Base-by-base conservation (phyloP, 2,329 filamentous ascomycete genomes). In the Alternaria angustiovoidea region DNA sequence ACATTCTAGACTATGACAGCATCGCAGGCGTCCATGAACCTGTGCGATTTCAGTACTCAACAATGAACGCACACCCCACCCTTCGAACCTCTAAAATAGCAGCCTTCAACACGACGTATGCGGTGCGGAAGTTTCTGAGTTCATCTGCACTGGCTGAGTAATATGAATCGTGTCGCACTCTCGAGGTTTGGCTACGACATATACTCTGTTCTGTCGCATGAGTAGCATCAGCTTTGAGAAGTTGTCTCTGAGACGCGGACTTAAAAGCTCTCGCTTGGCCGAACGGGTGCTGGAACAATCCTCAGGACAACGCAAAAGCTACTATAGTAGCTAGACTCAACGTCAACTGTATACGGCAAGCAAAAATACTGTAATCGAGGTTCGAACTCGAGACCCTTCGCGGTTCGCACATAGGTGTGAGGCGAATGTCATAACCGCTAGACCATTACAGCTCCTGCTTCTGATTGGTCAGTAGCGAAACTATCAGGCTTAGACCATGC, bases 21-120 rank as follows among this genome's bases (percentile, higher is more conserved):
- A 56, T 56, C n/a, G 54, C 46, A 49, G 39, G 20, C 28, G 28
- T 42, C 43, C 60, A 56, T 70, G 64, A 32, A 61, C 63, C 54
- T 71, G 58, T 47, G 71, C 66, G 14, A 28, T 60, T 28, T 53
- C 24, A n/a, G n/a, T 24, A 26, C 5, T 36, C 46, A 38, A 49
- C 46, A 18, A 49, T n/a, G 32, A 49, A 32, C 46, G 22, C 46
- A 49, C 46, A 36, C 48, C 26, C 61, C 61, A 36, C 22, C 65
- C 54, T 30, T 71, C 68, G 18, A 12, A n/a, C 30, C 46, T 48
- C 20, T 22, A 0, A 16, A 48, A 18, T 16, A 16, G 22, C 46
- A 26, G 44, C 16, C 38, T 63, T 62, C 42, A 32, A 32, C 18
- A 44, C 18, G 34, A 32, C 39, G 39, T 43, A 22, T 3, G 30